These are phyloP conservation scores for Exophiala calicioides DNA, from an alignment of 2,329 filamentous ascomycete genomes.

Conservation along the genomic window DNA sequence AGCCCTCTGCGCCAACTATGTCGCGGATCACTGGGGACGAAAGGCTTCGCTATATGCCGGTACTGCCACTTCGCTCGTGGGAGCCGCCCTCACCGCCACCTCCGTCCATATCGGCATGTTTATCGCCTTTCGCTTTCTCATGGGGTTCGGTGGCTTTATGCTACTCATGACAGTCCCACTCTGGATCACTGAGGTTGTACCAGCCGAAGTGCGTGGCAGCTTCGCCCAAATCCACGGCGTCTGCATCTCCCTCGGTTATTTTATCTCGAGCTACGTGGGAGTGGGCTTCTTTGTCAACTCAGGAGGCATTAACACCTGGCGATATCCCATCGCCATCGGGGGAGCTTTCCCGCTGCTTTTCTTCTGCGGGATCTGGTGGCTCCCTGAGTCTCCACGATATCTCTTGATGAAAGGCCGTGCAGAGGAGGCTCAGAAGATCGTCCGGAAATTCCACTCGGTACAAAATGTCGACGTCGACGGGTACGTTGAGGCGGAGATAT, in stretches of 20 bases:
- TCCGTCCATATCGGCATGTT: slow-evolving; percentile 1
- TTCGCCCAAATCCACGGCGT: slow-evolving; percentile 6
- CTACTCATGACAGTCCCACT: neutral
- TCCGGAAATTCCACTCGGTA: slow-evolving; percentile 46
- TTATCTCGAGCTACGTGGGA: slow-evolving; percentile 9
- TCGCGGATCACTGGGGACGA: neutral
- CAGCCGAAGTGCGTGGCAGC: slow-evolving; percentile 5
- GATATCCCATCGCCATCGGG: slow-evolving; percentile 4
- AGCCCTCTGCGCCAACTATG: neutral
- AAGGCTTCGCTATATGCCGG: neutral
- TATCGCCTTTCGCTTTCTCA: neutral
- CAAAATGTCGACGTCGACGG: slow-evolving; percentile 40
- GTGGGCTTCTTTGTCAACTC: slow-evolving; percentile 5
- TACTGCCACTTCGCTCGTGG: neutral
- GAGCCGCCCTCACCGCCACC: neutral
- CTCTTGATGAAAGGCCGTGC: slow-evolving; percentile 1
- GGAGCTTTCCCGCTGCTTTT: slow-evolving; percentile 4
- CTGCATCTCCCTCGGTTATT: neutral
- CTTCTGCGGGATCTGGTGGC: neutral
- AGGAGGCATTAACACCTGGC: slow-evolving; percentile 14
- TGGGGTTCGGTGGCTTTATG: neutral
- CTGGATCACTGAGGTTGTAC: slow-evolving; percentile 3
- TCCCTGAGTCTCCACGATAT: slow-evolving; percentile 17
- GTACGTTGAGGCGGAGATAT: slow-evolving; percentile 43
- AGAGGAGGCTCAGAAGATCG: slow-evolving; percentile 14